phyloP scores from a whole-genome alignment of 441 rosid species.

The Dalechampia spathulata region DNA sequence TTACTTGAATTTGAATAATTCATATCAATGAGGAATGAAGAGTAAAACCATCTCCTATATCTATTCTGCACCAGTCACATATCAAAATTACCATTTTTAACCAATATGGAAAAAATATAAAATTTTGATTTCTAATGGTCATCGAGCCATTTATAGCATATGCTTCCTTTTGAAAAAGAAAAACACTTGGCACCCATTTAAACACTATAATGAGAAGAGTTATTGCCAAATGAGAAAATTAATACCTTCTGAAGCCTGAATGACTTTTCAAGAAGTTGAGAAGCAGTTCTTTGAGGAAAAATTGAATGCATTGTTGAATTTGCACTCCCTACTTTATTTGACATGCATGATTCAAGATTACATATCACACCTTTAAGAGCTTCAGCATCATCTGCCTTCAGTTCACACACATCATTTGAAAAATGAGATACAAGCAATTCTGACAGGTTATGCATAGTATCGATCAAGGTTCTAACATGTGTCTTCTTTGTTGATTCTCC shows the following conservation, averaged over 20 bases:
- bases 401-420: conserved; percentile 34
- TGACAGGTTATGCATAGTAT: conserved; percentile 53
- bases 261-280: conserved; percentile 21
- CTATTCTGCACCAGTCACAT: too few relatives aligned
- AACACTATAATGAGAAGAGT: neutral
- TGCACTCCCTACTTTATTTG: conserved; percentile 28
- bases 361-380: conserved; percentile 44
- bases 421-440: conserved; percentile 59
- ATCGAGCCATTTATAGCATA: neutral
- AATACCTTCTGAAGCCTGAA: conserved; percentile 45
- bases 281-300: conserved; percentile 16
- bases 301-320: conserved; percentile 25
- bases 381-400: conserved; percentile 46
- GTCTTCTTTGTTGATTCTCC: conserved; percentile 30
- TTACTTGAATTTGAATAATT: too few relatives aligned
- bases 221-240: conserved; percentile 2
- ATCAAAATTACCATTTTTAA: too few relatives aligned
- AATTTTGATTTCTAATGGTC: neutral
- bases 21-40: too few relatives aligned
- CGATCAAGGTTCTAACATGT: conserved; percentile 38
- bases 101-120: too few relatives aligned
- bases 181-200: neutral
- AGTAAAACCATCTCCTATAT: too few relatives aligned
- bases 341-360: conserved; percentile 48
- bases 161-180: neutral